Percentiles rank a stretch among this genome's conserved stretches.
These are phyloP conservation scores for Cinnamomum chago DNA, from an alignment of 164 flowering plant species.

Conservation along the genomic window DNA sequence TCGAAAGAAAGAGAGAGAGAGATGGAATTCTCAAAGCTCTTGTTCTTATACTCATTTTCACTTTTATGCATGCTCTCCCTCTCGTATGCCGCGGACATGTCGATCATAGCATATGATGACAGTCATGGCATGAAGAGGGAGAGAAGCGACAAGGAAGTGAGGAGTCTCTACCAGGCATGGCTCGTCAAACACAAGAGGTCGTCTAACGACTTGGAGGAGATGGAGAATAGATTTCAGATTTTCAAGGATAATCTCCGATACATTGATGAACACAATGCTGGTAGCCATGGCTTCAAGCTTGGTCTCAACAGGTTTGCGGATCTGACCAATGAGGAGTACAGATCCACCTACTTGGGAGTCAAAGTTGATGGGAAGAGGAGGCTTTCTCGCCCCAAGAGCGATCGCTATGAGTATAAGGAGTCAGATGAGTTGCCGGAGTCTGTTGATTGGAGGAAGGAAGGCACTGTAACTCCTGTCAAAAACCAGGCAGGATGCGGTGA, in stretches of 20 bases:
- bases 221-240: slow-evolving; percentile 13
- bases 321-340: slow-evolving; percentile 74
- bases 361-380: slow-evolving; percentile 32
- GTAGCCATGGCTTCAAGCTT: slow-evolving; percentile 39
- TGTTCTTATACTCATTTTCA: too few relatives aligned
- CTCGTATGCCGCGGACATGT: slow-evolving; percentile 30
- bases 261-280: slow-evolving; percentile 66
- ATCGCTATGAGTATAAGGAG: slow-evolving; percentile 38
- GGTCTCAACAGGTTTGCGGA: slow-evolving; percentile 80
- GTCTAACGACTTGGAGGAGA: slow-evolving; percentile 53
- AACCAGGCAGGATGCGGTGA: slow-evolving; percentile 91
- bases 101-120: slow-evolving; percentile 27
- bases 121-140: background rate
- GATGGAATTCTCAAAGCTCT: too few relatives aligned
- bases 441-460: slow-evolving; percentile 80
- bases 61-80: slow-evolving; percentile 4
- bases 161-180: slow-evolving; percentile 48
- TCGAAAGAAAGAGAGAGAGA: too few relatives aligned
- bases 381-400: slow-evolving; percentile 24
- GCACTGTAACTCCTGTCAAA: slow-evolving; percentile 67
- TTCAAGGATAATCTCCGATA: slow-evolving; percentile 51
- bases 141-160: slow-evolving; percentile 44
- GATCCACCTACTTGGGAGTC: slow-evolving; percentile 49
- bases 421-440: slow-evolving; percentile 68
- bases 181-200: slow-evolving; percentile 43